Conservation (phyloP, 2,329 filamentous ascomycete genomes). For the Cryphonectria carpinicola region DNA sequence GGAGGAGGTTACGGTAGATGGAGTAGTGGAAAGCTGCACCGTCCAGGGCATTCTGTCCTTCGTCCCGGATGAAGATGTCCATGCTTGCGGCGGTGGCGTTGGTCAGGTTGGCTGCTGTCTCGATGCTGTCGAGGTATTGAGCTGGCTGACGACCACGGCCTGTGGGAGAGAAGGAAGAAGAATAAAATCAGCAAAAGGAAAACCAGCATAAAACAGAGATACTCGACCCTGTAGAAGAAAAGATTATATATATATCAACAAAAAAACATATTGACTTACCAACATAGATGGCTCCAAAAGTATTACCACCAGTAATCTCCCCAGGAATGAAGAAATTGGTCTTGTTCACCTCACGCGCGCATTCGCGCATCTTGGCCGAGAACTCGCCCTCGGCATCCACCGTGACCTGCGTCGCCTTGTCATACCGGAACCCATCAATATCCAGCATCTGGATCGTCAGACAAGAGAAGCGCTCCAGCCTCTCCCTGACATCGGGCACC, state of each 20-base stretch:
- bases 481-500: conserved; percentile 60
- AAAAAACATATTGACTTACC: conserved; percentile 38
- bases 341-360: conserved; percentile 59
- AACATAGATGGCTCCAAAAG: conserved; percentile 61
- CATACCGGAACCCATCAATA: conserved; percentile 67
- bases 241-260: too few relatives aligned
- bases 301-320: conserved; percentile 66
- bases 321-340: conserved; percentile 66
- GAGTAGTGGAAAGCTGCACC: conserved; percentile 48
- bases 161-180: neutral
- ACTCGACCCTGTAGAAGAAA: too few relatives aligned
- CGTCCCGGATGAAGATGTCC: conserved; percentile 57
- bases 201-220: too few relatives aligned
- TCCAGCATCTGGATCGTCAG: conserved; percentile 64
- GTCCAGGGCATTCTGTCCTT: conserved; percentile 52
- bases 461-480: conserved; percentile 63
- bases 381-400: conserved; percentile 63
- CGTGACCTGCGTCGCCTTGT: conserved; percentile 64
- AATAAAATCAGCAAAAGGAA: neutral
- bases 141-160: conserved; percentile 54
- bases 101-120: conserved; percentile 30
- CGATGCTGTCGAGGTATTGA: conserved; percentile 28
- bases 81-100: conserved; percentile 26
- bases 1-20: conserved; percentile 37
- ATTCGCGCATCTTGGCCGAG: conserved; percentile 57